phyloP scores from a whole-genome alignment of 73 alveolate species.

The Vitrella brassicaformis region DNA sequence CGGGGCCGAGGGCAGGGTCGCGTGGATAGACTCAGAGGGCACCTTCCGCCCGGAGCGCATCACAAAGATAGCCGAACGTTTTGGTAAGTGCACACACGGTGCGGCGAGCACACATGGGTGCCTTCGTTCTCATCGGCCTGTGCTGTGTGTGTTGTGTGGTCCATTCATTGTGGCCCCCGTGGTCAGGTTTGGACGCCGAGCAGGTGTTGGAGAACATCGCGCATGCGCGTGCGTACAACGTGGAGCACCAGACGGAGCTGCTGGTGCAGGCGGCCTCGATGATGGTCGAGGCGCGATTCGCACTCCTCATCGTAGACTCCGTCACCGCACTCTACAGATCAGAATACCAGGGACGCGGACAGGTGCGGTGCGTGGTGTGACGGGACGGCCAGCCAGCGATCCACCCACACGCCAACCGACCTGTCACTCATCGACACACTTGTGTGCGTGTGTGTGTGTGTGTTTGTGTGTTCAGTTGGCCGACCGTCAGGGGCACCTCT shows the following conservation, averaged over 20 bases:
- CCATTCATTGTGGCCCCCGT: no score
- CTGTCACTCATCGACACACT: no score
- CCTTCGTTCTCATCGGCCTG: no score
- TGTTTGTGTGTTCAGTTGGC: slow-evolving; percentile 27
- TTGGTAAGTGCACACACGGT: slow-evolving; percentile 62
- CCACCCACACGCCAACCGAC: no score
- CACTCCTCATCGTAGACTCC: slow-evolving; percentile 85
- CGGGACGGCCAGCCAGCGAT: no score
- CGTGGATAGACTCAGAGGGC: slow-evolving; percentile 89
- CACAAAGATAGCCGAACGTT: slow-evolving; percentile 63
- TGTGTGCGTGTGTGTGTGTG: no score
- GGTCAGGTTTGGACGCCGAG: not conserved
- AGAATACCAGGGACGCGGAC: slow-evolving; percentile 96
- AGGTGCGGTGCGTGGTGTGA: slow-evolving; percentile 17
- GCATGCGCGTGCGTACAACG: slow-evolving; percentile 74
- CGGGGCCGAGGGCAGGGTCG: slow-evolving; percentile 75
- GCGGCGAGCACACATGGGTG: no score
- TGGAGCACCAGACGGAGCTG: slow-evolving; percentile 59
- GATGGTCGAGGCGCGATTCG: slow-evolving; percentile 61
- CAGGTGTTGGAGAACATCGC: slow-evolving; percentile 44
- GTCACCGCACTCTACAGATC: slow-evolving; percentile 96
- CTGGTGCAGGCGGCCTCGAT: slow-evolving; percentile 55
- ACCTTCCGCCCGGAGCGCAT: slow-evolving; percentile 91
- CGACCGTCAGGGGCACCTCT: slow-evolving; percentile 51
- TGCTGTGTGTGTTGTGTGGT: no score